phyloP scores from a whole-genome alignment of 805 yeast genomes.

The Cyberlindnera misumaiensis region DNA sequence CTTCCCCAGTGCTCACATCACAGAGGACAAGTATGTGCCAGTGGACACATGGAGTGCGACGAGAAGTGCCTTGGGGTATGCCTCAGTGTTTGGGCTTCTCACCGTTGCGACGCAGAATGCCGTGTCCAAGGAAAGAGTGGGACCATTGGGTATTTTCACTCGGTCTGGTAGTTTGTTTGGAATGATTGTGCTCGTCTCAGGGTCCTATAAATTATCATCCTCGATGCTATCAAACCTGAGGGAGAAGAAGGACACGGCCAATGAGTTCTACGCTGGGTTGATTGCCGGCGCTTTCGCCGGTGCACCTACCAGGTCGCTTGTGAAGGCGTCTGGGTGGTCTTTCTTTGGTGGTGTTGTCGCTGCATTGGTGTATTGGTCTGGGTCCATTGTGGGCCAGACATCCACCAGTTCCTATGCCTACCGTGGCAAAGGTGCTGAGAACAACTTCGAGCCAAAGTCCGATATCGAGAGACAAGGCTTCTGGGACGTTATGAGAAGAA shows the following conservation, averaged over 20 bases:
- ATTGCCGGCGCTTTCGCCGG: constrained; percentile 39
- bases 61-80: constrained; percentile 37
- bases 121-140: constrained; percentile 34
- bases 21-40: constrained; percentile 42
- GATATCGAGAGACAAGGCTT: constrained; percentile 43
- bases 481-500: constrained; percentile 77
- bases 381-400: constrained; percentile 27
- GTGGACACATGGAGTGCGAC: constrained; percentile 49
- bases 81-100: constrained; percentile 39
- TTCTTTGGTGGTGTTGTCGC: constrained; percentile 36
- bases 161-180: constrained; percentile 26
- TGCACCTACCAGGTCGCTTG: constrained; percentile 25
- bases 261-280: constrained; percentile 44
- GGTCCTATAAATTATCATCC: constrained; percentile 36
- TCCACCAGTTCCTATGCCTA: constrained; percentile 30
- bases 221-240: constrained; percentile 51
- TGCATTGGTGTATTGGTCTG: constrained; percentile 50
- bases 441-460: constrained; percentile 22
- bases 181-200: constrained; percentile 43
- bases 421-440: constrained; percentile 22
- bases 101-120: constrained; percentile 43
- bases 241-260: constrained; percentile 56
- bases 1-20: constrained; percentile 15
- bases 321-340: constrained; percentile 41
- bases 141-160: constrained; percentile 29